These are phyloP conservation scores for Metschnikowia continentalis DNA, from an alignment of 805 yeast species.

Conservation along the genomic window DNA sequence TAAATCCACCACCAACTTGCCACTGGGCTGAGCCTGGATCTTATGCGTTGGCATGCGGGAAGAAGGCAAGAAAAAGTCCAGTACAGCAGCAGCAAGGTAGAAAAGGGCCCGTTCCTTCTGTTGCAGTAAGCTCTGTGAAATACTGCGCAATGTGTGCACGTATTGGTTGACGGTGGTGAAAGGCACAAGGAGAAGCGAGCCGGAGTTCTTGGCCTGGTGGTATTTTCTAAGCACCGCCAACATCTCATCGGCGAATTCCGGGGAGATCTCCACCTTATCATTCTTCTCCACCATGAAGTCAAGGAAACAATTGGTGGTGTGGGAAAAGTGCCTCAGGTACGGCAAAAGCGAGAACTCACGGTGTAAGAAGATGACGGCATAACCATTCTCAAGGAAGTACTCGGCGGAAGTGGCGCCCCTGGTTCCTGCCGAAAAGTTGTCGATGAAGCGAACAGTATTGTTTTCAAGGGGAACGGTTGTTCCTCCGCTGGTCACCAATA, in stretches of 20 bases:
- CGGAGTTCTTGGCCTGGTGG: slow-evolving; percentile 44
- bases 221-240: slow-evolving; percentile 54
- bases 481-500: slow-evolving; percentile 91
- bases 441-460: slow-evolving; percentile 94
- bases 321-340: slow-evolving; percentile 84
- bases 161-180: slow-evolving; percentile 95
- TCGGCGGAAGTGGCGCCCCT: slow-evolving; percentile 97
- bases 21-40: slow-evolving; percentile 79
- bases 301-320: slow-evolving; percentile 77
- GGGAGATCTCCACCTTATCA: slow-evolving; percentile 58
- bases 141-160: slow-evolving; percentile 70
- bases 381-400: slow-evolving; percentile 76
- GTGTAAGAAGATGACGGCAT: slow-evolving; percentile 89
- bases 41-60: slow-evolving; percentile 88
- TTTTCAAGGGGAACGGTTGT: slow-evolving; percentile 97
- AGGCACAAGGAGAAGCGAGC: slow-evolving; percentile 66
- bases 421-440: slow-evolving; percentile 95
- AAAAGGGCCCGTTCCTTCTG: slow-evolving; percentile 62
- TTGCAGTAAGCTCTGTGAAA: slow-evolving; percentile 56
- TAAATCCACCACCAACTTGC: slow-evolving; percentile 75
- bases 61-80: slow-evolving; percentile 90
- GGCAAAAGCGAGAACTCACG: slow-evolving; percentile 91
- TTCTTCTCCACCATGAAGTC: slow-evolving; percentile 68
- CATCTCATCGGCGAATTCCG: slow-evolving; percentile 60
- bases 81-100: slow-evolving; percentile 95